Evolutionary conservation across 228 moss, liverwort and hornwort species (phyloP), one percentile per base, ranked within the genome.

Genomic region (Sphagnum magellanicum): DNA sequence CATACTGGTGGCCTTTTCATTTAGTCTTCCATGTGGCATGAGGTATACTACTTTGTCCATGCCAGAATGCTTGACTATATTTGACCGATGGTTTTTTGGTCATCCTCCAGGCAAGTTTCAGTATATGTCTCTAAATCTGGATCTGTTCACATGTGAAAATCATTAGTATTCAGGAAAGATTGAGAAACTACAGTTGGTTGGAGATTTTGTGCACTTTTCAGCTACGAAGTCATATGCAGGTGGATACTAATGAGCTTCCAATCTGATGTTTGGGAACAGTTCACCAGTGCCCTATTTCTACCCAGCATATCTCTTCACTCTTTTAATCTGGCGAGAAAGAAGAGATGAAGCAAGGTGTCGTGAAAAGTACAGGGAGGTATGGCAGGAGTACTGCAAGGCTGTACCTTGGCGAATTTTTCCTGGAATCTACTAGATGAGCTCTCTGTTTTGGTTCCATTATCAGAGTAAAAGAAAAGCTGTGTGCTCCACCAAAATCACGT

Each of bases 351-450:
- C 81, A 32, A 98, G 53, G 66, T 98, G 97, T 72, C 72, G 84
- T 17, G 73, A 72, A 59, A 98, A 98, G 85, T 98, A 98, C 53
- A 90, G 92, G 77, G 91, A 89, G 64, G 68, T 89, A 63, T 98
- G 97, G 97, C 79, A 76, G 71, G 85, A 91, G 70, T 98, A 98
- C 65, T 81, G 90, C 73, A 81, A 83, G 64, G 80, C 75, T 50
- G 93, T 98, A 50, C 91, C 91, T 0, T 98, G 91, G 91, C 84
- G 97, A 73, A 98, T 93, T 64, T 76, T 93, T 66, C 97, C 97
- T 65, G 84, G 84, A 32, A 65, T 98, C 49, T 98, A 98, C 77
- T 97, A 83, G 75, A 50, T 55, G 55, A 8, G 9, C 55, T 8
- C 3, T 55, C 12, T 55, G 55, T 32, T 32, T 32, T 32, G 32